phyloP scores from a whole-genome alignment of 2,329 filamentous ascomycete species.

The Ophiosphaerella korrae region DNA sequence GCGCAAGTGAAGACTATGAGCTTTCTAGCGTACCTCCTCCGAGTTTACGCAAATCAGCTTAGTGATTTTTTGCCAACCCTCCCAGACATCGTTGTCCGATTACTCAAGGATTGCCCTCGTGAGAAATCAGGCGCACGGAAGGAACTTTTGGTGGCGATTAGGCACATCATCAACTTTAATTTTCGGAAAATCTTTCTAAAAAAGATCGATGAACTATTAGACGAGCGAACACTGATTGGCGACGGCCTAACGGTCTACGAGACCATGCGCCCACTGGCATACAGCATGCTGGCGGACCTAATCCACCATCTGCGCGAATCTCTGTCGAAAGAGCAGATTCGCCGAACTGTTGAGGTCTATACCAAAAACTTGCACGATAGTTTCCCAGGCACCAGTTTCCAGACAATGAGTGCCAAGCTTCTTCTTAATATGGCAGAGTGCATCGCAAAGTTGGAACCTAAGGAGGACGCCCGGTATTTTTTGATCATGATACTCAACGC shows the following conservation, averaged over 20 bases:
- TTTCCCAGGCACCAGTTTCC: conserved; percentile 96
- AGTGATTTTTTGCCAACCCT: conserved; percentile 85
- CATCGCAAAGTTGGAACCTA: conserved; percentile 91
- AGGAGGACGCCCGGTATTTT: conserved; percentile 92
- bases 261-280: conserved; percentile 91
- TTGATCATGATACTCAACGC: conserved; percentile 97
- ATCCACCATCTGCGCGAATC: conserved; percentile 95
- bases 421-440: conserved; percentile 98
- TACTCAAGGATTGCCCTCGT: conserved; percentile 90
- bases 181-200: conserved; percentile 92
- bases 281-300: conserved; percentile 97
- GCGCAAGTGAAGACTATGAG: conserved; percentile 99
- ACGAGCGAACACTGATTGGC: conserved; percentile 91
- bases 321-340: conserved; percentile 87
- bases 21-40: conserved; percentile 89
- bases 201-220: conserved; percentile 92
- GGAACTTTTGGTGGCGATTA: conserved; percentile 91
- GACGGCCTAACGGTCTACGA: conserved; percentile 97
- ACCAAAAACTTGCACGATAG: conserved; percentile 94
- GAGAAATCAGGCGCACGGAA: conserved; percentile 95
- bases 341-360: conserved; percentile 95
- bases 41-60: conserved; percentile 85
- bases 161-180: conserved; percentile 99
- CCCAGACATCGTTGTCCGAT: conserved; percentile 85
- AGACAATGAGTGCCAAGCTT: conserved; percentile 98